Conservation (phyloP, 371 early-diverging fungal genomes). For the Mortierella sp. region DNA sequence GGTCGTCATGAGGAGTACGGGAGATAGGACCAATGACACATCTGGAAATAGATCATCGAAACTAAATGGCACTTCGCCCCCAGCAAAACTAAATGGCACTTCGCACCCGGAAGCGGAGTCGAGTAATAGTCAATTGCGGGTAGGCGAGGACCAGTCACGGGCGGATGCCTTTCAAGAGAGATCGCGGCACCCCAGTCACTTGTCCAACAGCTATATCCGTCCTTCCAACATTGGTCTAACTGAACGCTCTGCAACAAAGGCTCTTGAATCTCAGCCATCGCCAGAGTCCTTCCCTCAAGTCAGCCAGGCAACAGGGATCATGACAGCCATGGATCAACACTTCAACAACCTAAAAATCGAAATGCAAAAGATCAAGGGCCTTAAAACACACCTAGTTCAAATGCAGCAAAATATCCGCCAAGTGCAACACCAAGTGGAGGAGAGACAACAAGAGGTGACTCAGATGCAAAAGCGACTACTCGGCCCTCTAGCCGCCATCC, state of each 20-base stretch:
- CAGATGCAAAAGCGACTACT: not conserved
- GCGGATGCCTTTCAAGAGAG: no score
- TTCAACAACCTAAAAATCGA: not conserved
- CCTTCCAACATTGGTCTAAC: no score
- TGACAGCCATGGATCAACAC: not conserved
- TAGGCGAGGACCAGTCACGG: no score
- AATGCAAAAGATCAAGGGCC: not conserved
- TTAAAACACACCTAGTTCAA: not conserved
- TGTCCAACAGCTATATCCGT: no score
- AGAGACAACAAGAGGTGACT: conserved; percentile 5
- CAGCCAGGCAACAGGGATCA: not conserved
- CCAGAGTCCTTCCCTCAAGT: not conserved
- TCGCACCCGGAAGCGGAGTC: no score
- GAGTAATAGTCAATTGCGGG: no score
- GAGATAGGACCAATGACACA: not conserved
- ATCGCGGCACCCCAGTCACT: no score
- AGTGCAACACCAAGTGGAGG: conserved; percentile 6
- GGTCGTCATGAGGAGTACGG: not conserved
- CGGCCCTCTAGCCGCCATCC: conserved; percentile 7
- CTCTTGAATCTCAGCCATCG: not conserved
- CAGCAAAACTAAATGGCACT: not conserved
- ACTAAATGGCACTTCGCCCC: no score
- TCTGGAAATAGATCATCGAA: no score
- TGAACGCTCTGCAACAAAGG: not conserved
- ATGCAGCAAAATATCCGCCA: conserved; percentile 9